Evolutionary conservation across 2,329 filamentous ascomycete genomes (phyloP).

Genomic region (Fusarium nanum): DNA sequence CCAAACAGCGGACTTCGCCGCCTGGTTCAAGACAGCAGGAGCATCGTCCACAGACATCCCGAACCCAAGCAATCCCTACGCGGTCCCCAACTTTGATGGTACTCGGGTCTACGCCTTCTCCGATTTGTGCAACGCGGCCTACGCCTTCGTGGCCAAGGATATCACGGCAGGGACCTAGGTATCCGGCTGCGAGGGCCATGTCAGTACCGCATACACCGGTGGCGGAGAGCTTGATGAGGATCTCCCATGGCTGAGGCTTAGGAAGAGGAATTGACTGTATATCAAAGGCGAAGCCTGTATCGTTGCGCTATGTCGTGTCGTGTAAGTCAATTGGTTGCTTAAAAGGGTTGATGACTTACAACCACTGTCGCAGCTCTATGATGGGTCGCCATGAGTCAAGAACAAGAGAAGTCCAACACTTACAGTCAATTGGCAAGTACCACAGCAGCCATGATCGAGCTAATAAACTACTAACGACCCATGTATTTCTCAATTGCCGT

Average conservation of each 20-base stretch:
- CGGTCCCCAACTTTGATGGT: slow-evolving; percentile 7
- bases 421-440: background rate
- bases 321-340: too few species aligned
- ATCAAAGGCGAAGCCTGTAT: background rate
- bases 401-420: background rate
- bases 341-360: background rate
- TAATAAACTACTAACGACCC: background rate
- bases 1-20: slow-evolving; percentile 52
- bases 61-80: slow-evolving; percentile 34
- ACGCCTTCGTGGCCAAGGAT: slow-evolving; percentile 41
- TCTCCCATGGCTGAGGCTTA: slow-evolving; percentile 21
- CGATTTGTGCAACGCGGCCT: slow-evolving; percentile 20
- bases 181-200: slow-evolving; percentile 29
- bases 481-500: background rate
- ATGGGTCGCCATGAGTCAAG: background rate
- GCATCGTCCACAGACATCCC: slow-evolving; percentile 51
- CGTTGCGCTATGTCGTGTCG: too few species aligned
- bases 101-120: slow-evolving; percentile 4
- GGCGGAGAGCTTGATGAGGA: slow-evolving; percentile 27
- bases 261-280: slow-evolving; percentile 6
- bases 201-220: slow-evolving; percentile 40
- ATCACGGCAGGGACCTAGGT: slow-evolving; percentile 27
- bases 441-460: background rate
- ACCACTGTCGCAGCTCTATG: background rate
- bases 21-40: slow-evolving; percentile 50